These are phyloP conservation scores for Leccinum angustisporum DNA, from an alignment of 1,284 basidiomycete genomes.

Conservation along the genomic window DNA sequence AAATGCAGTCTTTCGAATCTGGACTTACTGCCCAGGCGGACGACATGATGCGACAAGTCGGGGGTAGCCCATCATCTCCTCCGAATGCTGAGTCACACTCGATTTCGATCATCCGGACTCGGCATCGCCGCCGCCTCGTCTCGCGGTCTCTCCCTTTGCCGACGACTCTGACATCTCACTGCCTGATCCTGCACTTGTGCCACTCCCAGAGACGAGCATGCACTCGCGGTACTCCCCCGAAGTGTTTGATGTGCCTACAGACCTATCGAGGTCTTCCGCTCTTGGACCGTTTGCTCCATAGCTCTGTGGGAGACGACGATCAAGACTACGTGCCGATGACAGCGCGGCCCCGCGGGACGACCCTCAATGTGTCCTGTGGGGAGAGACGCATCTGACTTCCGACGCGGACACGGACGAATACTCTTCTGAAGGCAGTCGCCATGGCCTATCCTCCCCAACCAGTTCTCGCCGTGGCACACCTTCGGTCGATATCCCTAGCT, in stretches of 20 bases:
- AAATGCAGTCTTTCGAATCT: conserved; percentile 82
- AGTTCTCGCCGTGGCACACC: conserved; percentile 30
- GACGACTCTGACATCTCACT: conserved; percentile 30
- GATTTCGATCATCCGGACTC: conserved; percentile 9
- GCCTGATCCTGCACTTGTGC: conserved; percentile 28
- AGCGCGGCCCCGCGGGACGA: conserved; percentile 75
- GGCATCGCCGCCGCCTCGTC: conserved; percentile 19
- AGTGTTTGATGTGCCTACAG: conserved; percentile 78
- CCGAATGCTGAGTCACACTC: neutral
- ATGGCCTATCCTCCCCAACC: conserved; percentile 45
- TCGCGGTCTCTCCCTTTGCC: conserved; percentile 30
- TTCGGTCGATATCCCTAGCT: conserved; percentile 34
- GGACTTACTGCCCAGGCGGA: conserved; percentile 65
- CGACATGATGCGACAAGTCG: conserved; percentile 26
- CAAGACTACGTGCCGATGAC: conserved; percentile 58
- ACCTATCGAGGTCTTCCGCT: conserved; percentile 73
- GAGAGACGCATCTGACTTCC: conserved; percentile 45
- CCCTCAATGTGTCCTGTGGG: conserved; percentile 87
- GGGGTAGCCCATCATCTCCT: conserved; percentile 16
- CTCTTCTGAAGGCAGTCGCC: conserved; percentile 49
- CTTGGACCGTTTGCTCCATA: conserved; percentile 56
- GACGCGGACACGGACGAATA: conserved; percentile 45
- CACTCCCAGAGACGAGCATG: conserved; percentile 45
- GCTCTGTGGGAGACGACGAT: conserved; percentile 49
- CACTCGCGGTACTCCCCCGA: conserved; percentile 67